phyloP scores from a whole-genome alignment of 1,284 basidiomycete genomes.

The Agroathelia rolfsii region DNA sequence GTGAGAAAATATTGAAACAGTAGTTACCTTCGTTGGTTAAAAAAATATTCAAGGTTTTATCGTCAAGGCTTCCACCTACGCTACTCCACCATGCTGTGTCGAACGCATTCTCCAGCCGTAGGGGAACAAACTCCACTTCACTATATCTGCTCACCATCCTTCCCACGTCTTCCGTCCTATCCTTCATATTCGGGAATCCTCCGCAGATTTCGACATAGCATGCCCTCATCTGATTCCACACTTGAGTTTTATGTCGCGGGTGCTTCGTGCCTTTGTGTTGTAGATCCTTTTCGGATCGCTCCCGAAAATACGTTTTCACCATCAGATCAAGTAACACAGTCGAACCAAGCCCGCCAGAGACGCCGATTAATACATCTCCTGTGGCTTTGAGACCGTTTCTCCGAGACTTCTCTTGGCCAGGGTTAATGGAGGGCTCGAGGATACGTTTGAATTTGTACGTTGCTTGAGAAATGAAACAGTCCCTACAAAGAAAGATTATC shows the following conservation, averaged over 20 bases:
- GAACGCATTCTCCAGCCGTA: constrained; percentile 66
- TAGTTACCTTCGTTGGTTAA: constrained; percentile 38
- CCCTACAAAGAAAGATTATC: constrained; percentile 26
- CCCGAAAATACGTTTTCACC: constrained; percentile 47
- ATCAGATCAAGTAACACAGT: constrained; percentile 63
- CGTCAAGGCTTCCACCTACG: constrained; percentile 23
- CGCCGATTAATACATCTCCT: constrained; percentile 56
- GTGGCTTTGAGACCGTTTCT: constrained; percentile 49
- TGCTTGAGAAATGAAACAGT: constrained; percentile 57
- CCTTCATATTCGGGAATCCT: constrained; percentile 49
- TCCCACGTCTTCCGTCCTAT: constrained; percentile 43
- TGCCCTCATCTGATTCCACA: constrained; percentile 53
- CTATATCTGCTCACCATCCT: constrained; percentile 35
- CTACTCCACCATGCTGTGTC: constrained; percentile 55
- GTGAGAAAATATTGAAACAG: constrained; percentile 7
- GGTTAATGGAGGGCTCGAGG: constrained; percentile 57
- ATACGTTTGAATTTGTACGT: constrained; percentile 53
- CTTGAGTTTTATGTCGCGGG: constrained; percentile 47
- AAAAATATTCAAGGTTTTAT: constrained; percentile 29
- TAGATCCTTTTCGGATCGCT: constrained; percentile 16
- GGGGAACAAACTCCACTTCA: constrained; percentile 45
- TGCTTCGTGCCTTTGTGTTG: constrained; percentile 50
- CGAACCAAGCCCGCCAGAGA: constrained; percentile 69
- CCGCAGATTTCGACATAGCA: constrained; percentile 63
- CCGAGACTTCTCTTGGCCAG: constrained; percentile 35